Base-by-base conservation (phyloP, 1,139 yeast species). In the Sugiyamaella neomexicana region DNA sequence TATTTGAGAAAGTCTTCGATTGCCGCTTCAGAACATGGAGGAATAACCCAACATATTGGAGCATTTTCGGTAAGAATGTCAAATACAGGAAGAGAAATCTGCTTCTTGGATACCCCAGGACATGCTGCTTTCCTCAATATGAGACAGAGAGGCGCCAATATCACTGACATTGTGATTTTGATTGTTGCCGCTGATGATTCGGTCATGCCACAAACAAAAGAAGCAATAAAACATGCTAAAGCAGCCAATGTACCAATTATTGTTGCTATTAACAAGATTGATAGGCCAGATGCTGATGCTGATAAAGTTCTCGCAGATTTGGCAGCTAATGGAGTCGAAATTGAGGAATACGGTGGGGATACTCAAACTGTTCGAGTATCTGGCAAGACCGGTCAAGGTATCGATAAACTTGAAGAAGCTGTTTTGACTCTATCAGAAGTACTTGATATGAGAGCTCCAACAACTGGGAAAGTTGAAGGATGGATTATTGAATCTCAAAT, bases 131-230 rank as follows among this genome's bases (percentile, higher is more conserved):
- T 93, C 67, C 76, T 93, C 61, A 90, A 90, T 64, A 91, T 93
- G 97, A 81, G 99, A 62, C 95, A 93, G 72, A 79, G 99, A 62
- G 99, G 99, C 45, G 98, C 99, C 0, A 85, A 83, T 62, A 82
- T 91, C 47, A 93, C 99, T 0, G 99, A 93, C 75, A 86, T 93
- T 55, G 89, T 93, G 39, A 81, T 93, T 49, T 76, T 93, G 57
- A 98, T 93, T 8, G 97, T 93, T n/a, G 97, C 99, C 0, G 96
- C 96, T 1, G 98, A 93, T 70, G 99, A 93, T 71, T 88, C 97
- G 0, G 95, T 95, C 23, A 93, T 87, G 95, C 98, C 99, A 0
- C 99, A 93, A 68, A 95, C 99, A 0, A 79, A 85, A 43, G 99
- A 93, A 70, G 98, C 99, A 1, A 89, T 93, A 55, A 89, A 88